phyloP scores from a whole-genome alignment of 208 protist genomes.

The Trichomonas vaginalis region DNA sequence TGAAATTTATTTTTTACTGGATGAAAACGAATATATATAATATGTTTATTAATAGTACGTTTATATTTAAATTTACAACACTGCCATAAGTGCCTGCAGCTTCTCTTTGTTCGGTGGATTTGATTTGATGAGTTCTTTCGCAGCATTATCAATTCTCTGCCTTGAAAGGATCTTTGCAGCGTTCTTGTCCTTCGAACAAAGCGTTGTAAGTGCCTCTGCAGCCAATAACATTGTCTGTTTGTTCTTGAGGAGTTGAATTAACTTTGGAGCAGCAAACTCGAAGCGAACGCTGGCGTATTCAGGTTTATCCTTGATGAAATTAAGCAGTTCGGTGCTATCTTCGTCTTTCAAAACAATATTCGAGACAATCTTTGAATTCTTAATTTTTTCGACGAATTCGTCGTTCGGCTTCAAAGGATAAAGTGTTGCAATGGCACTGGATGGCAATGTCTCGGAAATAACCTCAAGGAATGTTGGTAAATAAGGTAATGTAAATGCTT shows the following conservation, averaged over 20 bases:
- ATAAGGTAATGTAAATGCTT: background rate
- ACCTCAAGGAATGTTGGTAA: background rate
- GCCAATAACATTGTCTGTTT: background rate
- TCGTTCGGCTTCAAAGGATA: background rate
- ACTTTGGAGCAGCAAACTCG: background rate
- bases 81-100: background rate
- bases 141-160: background rate
- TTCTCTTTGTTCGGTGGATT: background rate
- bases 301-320: background rate
- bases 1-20: too few species aligned
- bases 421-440: background rate
- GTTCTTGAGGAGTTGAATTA: background rate
- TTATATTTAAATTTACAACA: background rate
- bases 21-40: background rate
- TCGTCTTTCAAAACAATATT: background rate
- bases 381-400: background rate
- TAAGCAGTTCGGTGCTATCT: background rate
- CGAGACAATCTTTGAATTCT: background rate
- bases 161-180: background rate
- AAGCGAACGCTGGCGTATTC: background rate
- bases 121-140: background rate
- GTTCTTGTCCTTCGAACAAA: background rate
- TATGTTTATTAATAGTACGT: background rate
- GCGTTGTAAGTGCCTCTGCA: background rate
- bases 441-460: background rate